These are phyloP conservation scores for Dactylellina cionopaga DNA, from an alignment of 2,329 filamentous ascomycete genomes.

Conservation along the genomic window DNA sequence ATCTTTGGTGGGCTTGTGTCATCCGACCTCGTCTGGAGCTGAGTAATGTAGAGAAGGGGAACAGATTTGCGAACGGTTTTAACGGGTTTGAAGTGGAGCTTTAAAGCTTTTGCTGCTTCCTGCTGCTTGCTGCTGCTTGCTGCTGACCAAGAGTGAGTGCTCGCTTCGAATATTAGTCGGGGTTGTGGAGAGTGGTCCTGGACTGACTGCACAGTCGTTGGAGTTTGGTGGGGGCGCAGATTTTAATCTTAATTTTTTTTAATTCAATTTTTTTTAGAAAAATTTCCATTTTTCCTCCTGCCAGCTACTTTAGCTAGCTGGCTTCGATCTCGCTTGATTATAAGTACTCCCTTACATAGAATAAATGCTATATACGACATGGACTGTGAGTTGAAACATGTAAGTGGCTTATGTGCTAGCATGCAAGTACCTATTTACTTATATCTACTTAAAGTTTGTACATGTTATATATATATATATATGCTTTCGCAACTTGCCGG, in stretches of 20 bases:
- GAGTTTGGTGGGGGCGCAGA: slow-evolving; percentile 49
- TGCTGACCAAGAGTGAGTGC: slow-evolving; percentile 21
- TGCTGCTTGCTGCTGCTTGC: slow-evolving; percentile 16
- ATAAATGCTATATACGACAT: too few relatives aligned
- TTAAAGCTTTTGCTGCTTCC: neutral
- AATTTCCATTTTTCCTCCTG: neutral
- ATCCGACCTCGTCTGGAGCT: slow-evolving; percentile 37
- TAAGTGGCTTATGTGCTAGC: too few relatives aligned
- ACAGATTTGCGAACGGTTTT: slow-evolving; percentile 16
- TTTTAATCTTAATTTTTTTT: slow-evolving; percentile 32
- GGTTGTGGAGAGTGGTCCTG: slow-evolving; percentile 44
- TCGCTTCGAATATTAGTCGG: slow-evolving; percentile 43
- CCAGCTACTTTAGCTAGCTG: neutral
- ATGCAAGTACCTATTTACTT: too few relatives aligned
- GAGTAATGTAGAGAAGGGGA: slow-evolving; percentile 11
- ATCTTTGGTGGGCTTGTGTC: slow-evolving; percentile 39
- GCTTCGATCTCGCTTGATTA: neutral
- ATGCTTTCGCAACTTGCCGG: too few relatives aligned
- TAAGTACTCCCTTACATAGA: neutral
- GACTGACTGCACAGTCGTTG: neutral
- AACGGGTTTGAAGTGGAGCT: slow-evolving; percentile 15
- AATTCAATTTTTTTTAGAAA: too few relatives aligned
- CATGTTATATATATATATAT: too few relatives aligned
- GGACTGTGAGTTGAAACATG: too few relatives aligned
- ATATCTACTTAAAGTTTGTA: too few relatives aligned